These are phyloP conservation scores for Nothophaeocryptopus gaeumannii DNA, from an alignment of 2,329 filamentous ascomycete species.

Conservation along the genomic window DNA sequence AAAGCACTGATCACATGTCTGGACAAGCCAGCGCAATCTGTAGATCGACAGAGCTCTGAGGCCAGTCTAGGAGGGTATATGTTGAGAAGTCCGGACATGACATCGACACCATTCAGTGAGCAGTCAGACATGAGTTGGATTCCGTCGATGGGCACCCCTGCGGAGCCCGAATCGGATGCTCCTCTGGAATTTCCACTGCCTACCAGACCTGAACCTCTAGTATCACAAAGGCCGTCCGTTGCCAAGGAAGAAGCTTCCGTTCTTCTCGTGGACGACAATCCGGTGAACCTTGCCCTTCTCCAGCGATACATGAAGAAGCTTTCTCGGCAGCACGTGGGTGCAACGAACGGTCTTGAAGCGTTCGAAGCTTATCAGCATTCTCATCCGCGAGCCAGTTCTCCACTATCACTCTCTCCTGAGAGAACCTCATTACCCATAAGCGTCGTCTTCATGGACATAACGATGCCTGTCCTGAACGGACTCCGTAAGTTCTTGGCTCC, in stretches of 20 bases:
- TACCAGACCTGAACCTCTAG: too few relatives aligned
- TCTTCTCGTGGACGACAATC: slow-evolving; percentile 34
- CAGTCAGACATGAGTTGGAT: slow-evolving; percentile 4
- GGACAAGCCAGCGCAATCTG: background rate
- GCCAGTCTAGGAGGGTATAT: too few relatives aligned
- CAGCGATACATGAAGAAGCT: slow-evolving; percentile 24
- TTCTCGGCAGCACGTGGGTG: slow-evolving; percentile 39
- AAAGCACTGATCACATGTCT: slow-evolving; percentile 7
- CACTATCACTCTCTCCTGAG: background rate
- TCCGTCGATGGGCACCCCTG: too few relatives aligned
- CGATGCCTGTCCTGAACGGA: slow-evolving; percentile 37
- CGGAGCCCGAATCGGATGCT: too few relatives aligned
- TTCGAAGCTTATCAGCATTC: slow-evolving; percentile 27
- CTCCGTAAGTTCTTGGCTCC: slow-evolving; percentile 6
- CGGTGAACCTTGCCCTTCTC: slow-evolving; percentile 29
- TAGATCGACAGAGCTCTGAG: background rate
- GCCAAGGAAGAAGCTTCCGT: slow-evolving; percentile 6
- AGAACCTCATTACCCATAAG: background rate
- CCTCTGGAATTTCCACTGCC: too few relatives aligned
- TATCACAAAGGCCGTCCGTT: too few relatives aligned
- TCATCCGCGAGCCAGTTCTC: background rate
- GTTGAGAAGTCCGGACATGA: too few relatives aligned
- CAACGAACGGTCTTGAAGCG: slow-evolving; percentile 48
- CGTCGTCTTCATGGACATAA: slow-evolving; percentile 49
- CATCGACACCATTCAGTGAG: slow-evolving; percentile 1